These are phyloP conservation scores for Ophiorrhiza pumila DNA, from an alignment of 257 asterid genomes.

Conservation along the genomic window DNA sequence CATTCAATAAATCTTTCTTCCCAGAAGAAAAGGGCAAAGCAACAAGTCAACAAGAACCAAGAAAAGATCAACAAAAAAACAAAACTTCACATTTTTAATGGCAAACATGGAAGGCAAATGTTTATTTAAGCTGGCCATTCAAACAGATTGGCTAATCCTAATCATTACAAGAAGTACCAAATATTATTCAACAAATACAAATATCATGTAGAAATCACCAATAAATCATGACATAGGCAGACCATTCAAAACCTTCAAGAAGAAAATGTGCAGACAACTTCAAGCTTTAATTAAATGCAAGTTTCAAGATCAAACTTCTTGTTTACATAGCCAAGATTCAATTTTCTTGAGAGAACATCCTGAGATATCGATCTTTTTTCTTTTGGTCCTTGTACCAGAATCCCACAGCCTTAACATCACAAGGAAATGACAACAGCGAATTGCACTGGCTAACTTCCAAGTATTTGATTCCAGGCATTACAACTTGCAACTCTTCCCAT, in stretches of 20 bases:
- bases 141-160: neutral
- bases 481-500: constrained; percentile 13
- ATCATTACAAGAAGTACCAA: neutral
- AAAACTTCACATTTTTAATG: neutral
- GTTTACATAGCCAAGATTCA: constrained; percentile 1
- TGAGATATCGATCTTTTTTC: constrained; percentile 3
- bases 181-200: neutral
- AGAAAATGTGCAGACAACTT: neutral
- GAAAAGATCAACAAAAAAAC: neutral
- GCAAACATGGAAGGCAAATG: too few relatives aligned
- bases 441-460: constrained; percentile 26
- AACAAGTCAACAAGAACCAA: neutral
- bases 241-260: neutral
- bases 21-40: neutral
- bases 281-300: neutral
- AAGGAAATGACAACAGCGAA: constrained; percentile 10
- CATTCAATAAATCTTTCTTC: neutral
- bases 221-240: neutral
- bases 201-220: neutral
- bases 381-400: constrained; percentile 17
- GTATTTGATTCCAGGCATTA: constrained; percentile 19
- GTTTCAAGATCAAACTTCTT: neutral
- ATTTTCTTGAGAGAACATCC: constrained; percentile 1
- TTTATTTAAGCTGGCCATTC: too few relatives aligned
- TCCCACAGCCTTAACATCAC: constrained; percentile 12